Percentiles rank a stretch among this genome's conserved stretches.
Conservation (phyloP, 495 filamentous ascomycete genomes). For the Neurospora terricola region DNA sequence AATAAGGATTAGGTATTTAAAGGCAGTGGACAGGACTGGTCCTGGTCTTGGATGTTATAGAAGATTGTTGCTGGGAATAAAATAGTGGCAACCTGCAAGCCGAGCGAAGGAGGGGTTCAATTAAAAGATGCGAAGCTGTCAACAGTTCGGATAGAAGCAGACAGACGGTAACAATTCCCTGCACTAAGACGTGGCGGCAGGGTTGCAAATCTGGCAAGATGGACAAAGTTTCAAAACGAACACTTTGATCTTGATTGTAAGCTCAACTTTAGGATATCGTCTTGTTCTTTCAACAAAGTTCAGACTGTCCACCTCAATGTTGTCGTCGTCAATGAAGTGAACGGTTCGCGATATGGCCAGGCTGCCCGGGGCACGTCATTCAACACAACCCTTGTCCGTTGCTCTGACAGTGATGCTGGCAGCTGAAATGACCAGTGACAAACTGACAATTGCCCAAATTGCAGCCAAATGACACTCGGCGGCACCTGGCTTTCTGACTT, state of each 20-base stretch:
- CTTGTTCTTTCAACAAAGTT: not conserved
- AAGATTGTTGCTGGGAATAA: not conserved
- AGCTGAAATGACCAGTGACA: not conserved
- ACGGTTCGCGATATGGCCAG: not conserved
- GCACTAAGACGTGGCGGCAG: not conserved
- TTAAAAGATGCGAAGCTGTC: not conserved
- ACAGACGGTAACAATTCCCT: not conserved
- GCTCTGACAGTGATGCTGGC: not conserved
- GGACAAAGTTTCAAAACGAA: not conserved
- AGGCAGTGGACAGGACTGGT: not conserved
- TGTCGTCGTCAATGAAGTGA: not conserved
- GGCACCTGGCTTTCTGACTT: not conserved
- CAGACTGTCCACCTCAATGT: not conserved
- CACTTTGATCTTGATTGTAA: not conserved
- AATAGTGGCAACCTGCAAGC: not conserved
- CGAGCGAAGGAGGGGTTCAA: not conserved
- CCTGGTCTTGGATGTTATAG: not conserved
- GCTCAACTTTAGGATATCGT: not conserved
- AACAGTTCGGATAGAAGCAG: not conserved
- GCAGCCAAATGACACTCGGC: not conserved
- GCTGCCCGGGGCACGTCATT: slow-evolving; percentile 8
- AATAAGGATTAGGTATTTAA: not conserved
- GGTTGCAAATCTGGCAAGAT: not conserved
- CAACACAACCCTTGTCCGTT: not conserved
- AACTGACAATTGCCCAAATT: not conserved